Evolutionary conservation across 768 basidiomycete genomes (phyloP), one percentile per base, ranked within the genome.

Genomic region (Lactarius sanguifluus): DNA sequence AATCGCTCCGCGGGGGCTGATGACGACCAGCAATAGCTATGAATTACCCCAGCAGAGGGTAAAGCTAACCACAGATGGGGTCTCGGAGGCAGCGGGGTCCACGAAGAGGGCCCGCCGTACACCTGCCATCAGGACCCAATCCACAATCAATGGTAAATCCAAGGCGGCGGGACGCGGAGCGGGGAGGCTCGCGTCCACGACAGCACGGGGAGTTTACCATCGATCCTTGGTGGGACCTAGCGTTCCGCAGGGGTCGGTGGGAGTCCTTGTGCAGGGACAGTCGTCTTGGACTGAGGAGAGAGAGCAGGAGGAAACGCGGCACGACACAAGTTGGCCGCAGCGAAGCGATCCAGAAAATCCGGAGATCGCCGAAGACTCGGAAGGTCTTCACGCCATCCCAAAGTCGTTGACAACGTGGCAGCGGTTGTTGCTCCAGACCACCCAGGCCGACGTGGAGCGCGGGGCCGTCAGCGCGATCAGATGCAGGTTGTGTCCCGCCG

Each of bases 171-270:
- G 45, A 38, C 36, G 57, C 34, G 63, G 63, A 50, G 63, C 57
- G 45, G 63, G 23, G 45, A 58, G 25, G 63, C 63, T 64, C 63
- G 57, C 63, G 34, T 18, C 57, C 45, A 32, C 12, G 13, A 58
- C 25, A 4, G 25, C 57, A 36, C 45, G 30, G 3, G 64, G 36
- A 64, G 8, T 64, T 55, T 50, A 59, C 50, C 58, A 59, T 34
- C 40, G 23, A 20, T 10, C 18, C 40, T 23, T 43, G 34, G 6
- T 3, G 58, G 64, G 64, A 28, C 64, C 58, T 23, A 59, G 58
- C 23, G 50, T 55, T 28, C 58, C 30, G 20, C 57, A 64, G 28
- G 58, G 23, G n/a, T 54, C 18, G 58, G n/a, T 20, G 28, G 64
- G 23, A 2, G 1, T 23, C 2, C 13, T 41, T 65, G 54, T 13